Conservation (phyloP, 495 filamentous ascomycete genomes). For the Penicillium dipodomyicola region DNA sequence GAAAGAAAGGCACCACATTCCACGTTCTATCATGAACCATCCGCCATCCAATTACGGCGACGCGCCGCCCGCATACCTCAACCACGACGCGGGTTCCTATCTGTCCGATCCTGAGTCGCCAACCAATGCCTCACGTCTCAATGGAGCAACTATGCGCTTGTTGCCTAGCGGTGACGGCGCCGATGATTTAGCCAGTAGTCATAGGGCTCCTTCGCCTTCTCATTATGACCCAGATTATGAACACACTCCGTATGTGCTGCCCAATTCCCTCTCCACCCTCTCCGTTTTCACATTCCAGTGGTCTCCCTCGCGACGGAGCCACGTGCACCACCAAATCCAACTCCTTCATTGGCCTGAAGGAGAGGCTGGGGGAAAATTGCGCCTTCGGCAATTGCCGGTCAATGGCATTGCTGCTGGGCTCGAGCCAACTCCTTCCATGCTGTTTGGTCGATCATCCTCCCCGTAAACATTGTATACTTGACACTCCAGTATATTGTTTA, state of each 20-base stretch:
- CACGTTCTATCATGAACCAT: slow-evolving; percentile 33
- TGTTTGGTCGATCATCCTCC: not conserved
- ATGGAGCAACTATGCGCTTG: slow-evolving; percentile 59
- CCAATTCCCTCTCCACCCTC: slow-evolving; percentile 10
- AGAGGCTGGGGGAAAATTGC: not conserved
- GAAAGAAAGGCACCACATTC: slow-evolving; percentile 15
- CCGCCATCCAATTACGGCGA: slow-evolving; percentile 38
- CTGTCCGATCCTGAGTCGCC: slow-evolving; percentile 36
- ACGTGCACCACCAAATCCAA: slow-evolving; percentile 10
- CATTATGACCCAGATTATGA: slow-evolving; percentile 20
- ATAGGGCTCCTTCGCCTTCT: slow-evolving; percentile 17
- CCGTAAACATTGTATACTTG: not conserved
- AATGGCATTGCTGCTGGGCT: slow-evolving; percentile 7
- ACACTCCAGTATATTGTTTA: slow-evolving; percentile 5
- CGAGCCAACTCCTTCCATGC: not conserved
- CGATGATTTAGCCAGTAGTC: slow-evolving; percentile 24
- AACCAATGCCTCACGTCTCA: slow-evolving; percentile 22
- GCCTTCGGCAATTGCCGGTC: slow-evolving; percentile 1
- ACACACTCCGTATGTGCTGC: slow-evolving; percentile 45
- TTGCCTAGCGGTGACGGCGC: slow-evolving; percentile 51
- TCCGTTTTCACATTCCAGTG: slow-evolving; percentile 26
- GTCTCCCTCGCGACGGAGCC: slow-evolving; percentile 15
- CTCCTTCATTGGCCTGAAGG: slow-evolving; percentile 18
- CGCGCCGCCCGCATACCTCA: slow-evolving; percentile 42
- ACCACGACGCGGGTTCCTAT: slow-evolving; percentile 31